Percentiles rank a stretch among this genome's conserved stretches.
phyloP scores from a whole-genome alignment of 139 green algal genomes.

The Chlorella sp. region DNA sequence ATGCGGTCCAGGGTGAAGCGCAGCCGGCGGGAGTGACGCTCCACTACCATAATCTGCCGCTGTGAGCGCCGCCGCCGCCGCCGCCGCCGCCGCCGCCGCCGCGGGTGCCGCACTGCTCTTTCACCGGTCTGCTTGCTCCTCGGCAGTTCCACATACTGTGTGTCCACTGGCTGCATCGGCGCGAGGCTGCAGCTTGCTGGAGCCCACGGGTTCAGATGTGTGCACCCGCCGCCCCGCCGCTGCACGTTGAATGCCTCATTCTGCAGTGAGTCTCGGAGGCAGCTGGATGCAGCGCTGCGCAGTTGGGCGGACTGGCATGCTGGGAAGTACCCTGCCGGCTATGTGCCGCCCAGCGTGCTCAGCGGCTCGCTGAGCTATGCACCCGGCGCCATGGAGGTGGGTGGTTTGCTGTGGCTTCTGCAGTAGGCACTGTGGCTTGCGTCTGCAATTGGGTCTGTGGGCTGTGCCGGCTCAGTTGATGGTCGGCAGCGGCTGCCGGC shows the following conservation, averaged over 20 bases:
- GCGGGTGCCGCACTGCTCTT: too few species aligned
- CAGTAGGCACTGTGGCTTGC: too few species aligned
- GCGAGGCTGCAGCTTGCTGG: too few species aligned
- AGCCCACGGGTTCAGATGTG: too few species aligned
- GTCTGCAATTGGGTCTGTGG: too few species aligned
- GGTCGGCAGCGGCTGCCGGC: background rate
- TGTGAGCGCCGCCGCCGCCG: background rate
- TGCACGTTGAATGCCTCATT: too few species aligned
- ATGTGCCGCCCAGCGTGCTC: background rate
- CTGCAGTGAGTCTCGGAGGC: constrained; percentile 18
- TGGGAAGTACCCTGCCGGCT: background rate
- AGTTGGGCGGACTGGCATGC: constrained; percentile 32
- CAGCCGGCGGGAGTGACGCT: background rate
- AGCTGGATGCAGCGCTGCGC: constrained; percentile 26
- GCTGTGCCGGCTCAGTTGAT: background rate
- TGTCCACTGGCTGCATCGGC: too few species aligned
- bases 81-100: background rate
- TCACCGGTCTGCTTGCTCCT: too few species aligned
- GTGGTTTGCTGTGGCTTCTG: too few species aligned
- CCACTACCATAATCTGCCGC: background rate
- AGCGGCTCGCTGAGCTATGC: constrained; percentile 4
- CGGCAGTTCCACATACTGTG: too few species aligned
- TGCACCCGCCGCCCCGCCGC: background rate
- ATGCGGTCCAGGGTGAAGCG: background rate
- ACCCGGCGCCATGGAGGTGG: background rate